Evolutionary conservation across 345 rosid genomes (phyloP).

Genomic region (Hibiscus syriacus): DNA sequence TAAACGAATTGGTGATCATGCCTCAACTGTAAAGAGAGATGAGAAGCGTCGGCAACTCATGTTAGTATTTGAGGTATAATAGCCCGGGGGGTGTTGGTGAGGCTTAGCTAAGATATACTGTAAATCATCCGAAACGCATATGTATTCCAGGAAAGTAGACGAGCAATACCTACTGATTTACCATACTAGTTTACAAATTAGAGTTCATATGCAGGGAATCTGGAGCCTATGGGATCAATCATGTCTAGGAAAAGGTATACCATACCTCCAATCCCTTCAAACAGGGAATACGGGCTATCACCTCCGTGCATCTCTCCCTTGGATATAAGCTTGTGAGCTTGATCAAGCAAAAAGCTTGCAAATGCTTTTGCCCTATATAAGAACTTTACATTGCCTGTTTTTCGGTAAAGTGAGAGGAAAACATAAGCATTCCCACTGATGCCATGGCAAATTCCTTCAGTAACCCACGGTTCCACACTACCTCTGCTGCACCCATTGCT

Average conservation of each 20-base stretch:
- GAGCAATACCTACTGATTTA: not conserved
- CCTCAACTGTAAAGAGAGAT: no score
- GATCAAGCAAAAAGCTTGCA: slow-evolving; percentile 56
- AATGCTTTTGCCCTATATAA: slow-evolving; percentile 59
- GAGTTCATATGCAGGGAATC: slow-evolving; percentile 60
- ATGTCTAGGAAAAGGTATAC: slow-evolving; percentile 55
- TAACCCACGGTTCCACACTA: slow-evolving; percentile 63
- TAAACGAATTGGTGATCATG: no score
- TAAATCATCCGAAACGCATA: no score
- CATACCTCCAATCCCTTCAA: slow-evolving; percentile 70
- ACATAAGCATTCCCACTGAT: slow-evolving; percentile 61
- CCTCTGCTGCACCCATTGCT: slow-evolving; percentile 46
- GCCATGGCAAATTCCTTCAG: slow-evolving; percentile 74
- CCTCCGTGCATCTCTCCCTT: slow-evolving; percentile 63
- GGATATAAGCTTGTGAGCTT: slow-evolving; percentile 41
- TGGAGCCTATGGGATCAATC: slow-evolving; percentile 38
- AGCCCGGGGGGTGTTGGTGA: no score
- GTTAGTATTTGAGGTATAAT: no score
- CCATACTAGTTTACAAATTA: not conserved
- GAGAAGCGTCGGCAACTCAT: no score
- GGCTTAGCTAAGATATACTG: no score
- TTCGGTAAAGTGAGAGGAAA: slow-evolving; percentile 45
- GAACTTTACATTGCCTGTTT: slow-evolving; percentile 42
- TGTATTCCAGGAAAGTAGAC: not conserved
- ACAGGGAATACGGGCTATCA: slow-evolving; percentile 49